A percentile compares a stretch with the other conserved stretches of the same genome.
Evolutionary conservation across 371 early-diverging fungal genomes (phyloP).

Genomic region (Mycotypha africana): DNA sequence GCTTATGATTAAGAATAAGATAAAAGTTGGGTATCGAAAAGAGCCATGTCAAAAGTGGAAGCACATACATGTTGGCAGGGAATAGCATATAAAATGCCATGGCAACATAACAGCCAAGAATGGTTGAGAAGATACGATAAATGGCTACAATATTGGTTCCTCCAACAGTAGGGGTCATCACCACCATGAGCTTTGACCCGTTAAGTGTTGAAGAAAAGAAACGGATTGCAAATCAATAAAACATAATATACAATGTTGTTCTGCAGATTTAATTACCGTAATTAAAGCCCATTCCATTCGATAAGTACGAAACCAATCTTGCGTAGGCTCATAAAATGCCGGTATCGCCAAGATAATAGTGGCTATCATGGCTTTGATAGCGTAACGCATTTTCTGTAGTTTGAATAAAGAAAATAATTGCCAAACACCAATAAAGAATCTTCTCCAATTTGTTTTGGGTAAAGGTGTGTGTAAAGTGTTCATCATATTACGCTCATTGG

Average conservation of each 20-base stretch:
- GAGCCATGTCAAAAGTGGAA: constrained; percentile 58
- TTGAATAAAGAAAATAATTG: constrained; percentile 55
- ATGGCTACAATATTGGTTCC: constrained; percentile 70
- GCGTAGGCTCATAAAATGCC: constrained; percentile 61
- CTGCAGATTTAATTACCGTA: no score
- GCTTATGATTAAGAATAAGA: constrained; percentile 61
- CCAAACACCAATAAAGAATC: constrained; percentile 56
- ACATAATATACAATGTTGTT: no score
- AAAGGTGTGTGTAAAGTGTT: constrained; percentile 65
- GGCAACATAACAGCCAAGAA: constrained; percentile 61
- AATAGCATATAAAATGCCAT: constrained; percentile 55
- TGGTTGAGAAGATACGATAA: constrained; percentile 73
- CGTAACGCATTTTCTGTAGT: constrained; percentile 64
- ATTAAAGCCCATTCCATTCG: constrained; percentile 82
- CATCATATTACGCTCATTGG: constrained; percentile 46
- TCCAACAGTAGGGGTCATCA: constrained; percentile 90
- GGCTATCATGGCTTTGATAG: constrained; percentile 63
- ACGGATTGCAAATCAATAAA: no score
- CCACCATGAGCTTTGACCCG: constrained; percentile 49
- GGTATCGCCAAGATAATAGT: constrained; percentile 57
- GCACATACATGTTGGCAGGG: constrained; percentile 41
- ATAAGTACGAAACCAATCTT: constrained; percentile 53
- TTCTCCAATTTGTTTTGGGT: constrained; percentile 49
- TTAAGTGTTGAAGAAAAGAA: no score
- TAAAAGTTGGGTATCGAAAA: constrained; percentile 70